Evolutionary conservation across 2,329 filamentous ascomycete species (phyloP).

Genomic region (Colletotrichum nymphaeae): DNA sequence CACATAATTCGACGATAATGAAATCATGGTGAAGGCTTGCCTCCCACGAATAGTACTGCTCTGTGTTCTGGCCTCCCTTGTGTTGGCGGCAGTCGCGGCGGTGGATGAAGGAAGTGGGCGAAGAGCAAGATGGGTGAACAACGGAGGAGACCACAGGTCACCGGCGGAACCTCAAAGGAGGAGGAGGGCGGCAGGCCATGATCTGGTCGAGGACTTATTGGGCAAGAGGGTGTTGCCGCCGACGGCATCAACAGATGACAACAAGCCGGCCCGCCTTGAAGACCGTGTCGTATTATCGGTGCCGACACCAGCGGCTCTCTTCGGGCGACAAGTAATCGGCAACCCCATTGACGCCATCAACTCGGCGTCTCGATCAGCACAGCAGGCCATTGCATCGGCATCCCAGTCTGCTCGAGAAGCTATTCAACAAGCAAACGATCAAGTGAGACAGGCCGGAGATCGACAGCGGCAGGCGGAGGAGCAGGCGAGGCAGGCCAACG

Average conservation of each 20-base stretch:
- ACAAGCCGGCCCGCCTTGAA: slow-evolving; percentile 23
- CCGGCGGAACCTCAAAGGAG: slow-evolving; percentile 18
- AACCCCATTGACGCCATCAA: slow-evolving; percentile 34
- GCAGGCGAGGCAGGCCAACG: slow-evolving; percentile 37
- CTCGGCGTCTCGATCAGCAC: slow-evolving; percentile 28
- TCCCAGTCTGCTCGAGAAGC: slow-evolving; percentile 38
- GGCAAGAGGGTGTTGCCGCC: slow-evolving; percentile 11
- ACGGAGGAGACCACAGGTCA: slow-evolving; percentile 1
- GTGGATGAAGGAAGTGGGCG: slow-evolving; percentile 5
- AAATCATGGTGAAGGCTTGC: slow-evolving; percentile 36
- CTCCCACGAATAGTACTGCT: slow-evolving; percentile 29
- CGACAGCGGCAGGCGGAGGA: slow-evolving; percentile 37
- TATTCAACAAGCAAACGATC: slow-evolving; percentile 39
- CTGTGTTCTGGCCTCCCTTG: slow-evolving; percentile 2
- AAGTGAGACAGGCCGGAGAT: slow-evolving; percentile 40
- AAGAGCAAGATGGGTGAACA: slow-evolving; percentile 16
- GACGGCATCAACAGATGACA: slow-evolving; percentile 18
- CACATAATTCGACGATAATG: slow-evolving; percentile 25
- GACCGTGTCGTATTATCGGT: slow-evolving; percentile 28
- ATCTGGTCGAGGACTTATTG: neutral
- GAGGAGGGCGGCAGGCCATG: neutral
- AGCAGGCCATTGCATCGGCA: slow-evolving; percentile 32
- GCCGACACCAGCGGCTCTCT: slow-evolving; percentile 29
- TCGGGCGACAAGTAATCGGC: slow-evolving; percentile 13
- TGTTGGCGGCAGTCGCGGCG: neutral